These are phyloP conservation scores for Kazachstania sp. DNA, from an alignment of 1,139 yeast species.

Conservation along the genomic window DNA sequence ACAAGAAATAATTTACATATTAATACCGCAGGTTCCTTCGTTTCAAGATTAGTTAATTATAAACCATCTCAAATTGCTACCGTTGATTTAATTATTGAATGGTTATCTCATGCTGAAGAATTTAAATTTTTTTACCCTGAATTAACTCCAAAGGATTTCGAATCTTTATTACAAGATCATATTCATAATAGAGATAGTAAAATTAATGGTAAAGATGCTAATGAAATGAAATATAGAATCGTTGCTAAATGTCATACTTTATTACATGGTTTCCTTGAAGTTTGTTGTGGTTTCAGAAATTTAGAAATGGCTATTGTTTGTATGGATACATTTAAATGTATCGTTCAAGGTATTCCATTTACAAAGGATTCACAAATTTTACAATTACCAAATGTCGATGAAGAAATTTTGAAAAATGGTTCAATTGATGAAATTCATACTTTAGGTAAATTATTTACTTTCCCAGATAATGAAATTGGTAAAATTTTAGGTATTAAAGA, in stretches of 20 bases:
- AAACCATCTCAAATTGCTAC: conserved; percentile 70
- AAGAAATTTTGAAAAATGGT: conserved; percentile 26
- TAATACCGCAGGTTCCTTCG: conserved; percentile 68
- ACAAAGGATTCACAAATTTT: conserved; percentile 54
- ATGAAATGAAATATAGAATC: conserved; percentile 42
- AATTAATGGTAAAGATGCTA: conserved; percentile 30
- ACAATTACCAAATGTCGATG: conserved; percentile 71
- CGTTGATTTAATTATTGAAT: conserved; percentile 47
- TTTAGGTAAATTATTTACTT: conserved; percentile 58
- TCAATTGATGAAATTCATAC: conserved; percentile 44
- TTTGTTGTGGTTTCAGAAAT: conserved; percentile 72
- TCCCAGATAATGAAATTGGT: conserved; percentile 47
- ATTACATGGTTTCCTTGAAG: conserved; percentile 67
- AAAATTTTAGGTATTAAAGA: conserved; percentile 49
- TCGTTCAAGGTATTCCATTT: conserved; percentile 69
- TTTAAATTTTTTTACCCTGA: conserved; percentile 40
- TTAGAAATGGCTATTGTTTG: conserved; percentile 55
- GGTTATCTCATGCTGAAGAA: conserved; percentile 61
- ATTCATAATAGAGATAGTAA: conserved; percentile 42
- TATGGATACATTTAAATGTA: conserved; percentile 58
- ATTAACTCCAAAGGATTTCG: conserved; percentile 41
- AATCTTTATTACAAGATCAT: conserved; percentile 47
- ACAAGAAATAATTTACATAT: conserved; percentile 81
- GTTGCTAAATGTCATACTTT: conserved; percentile 59
- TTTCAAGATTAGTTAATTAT: conserved; percentile 56